Base-by-base conservation (phyloP, 148 eudicot species). In the Hydrangea macrophylla region DNA sequence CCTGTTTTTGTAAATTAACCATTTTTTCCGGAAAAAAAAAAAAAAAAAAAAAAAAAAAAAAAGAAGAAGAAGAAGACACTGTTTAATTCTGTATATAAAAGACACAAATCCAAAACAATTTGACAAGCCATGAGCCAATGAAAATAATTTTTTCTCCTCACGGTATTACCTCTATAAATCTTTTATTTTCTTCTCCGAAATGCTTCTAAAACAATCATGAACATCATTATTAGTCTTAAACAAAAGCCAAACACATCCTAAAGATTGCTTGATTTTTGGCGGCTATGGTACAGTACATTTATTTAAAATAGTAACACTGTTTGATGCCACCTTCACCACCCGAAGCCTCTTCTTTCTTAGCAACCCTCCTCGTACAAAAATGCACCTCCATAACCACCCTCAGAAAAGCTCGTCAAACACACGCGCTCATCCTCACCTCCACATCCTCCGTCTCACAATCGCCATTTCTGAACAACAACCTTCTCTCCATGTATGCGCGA, bases 391-490 rank as follows among this genome's bases (percentile, higher is more conserved):
- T 79, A 44, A 77, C 71, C 62, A 65, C 86, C 35, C 79, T 90
- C 42, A 65, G 67, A 55, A 72, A 51, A 67, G 90, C 94, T 23
- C 83, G 79, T 2, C 80, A 78, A 66, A 76, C 88, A 60, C 96
- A 88, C 65, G 96, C 92, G 59, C 78, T 82, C 55, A 60, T 90
- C 62, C 80, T 84, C 22, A 90, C 92, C 31, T 73, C 88, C 53
- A 58, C 71, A 31, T 79, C 83, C 69, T 44, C 73, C 33, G 5
- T 56, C 54, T 37, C 75, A 12, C 68, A 64, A n/a, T 65, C 87
- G 2, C 82, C 92, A 2, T 88, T 76, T 70, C 62, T 80, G 57
- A 70, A 83, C 78, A 93, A 90, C 85, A 85, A 81, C 72, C 58
- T 93, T 64, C 67, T 88, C 33, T 82, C 92, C 0, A 82, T 83